Evolutionary conservation across 106 monocot genomes (phyloP).

Genomic region (Cymbidium sinense): DNA sequence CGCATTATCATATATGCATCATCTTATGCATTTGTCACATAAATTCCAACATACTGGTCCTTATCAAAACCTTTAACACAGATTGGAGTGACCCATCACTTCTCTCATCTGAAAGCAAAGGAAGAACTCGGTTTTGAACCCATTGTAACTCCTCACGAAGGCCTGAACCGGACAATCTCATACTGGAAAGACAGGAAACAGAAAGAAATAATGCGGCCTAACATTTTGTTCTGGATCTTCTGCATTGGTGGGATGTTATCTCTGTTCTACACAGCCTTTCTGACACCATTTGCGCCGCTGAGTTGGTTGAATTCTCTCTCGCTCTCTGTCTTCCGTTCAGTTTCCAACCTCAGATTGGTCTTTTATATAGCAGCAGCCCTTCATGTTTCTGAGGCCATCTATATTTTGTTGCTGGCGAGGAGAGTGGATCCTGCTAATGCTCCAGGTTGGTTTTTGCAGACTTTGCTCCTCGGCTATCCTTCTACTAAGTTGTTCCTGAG

Average conservation of each 20-base stretch:
- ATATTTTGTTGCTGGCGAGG: conserved; percentile 65
- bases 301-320: conserved; percentile 15
- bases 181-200: conserved; percentile 78
- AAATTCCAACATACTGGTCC: too few species aligned
- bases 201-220: conserved; percentile 65
- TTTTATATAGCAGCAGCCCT: conserved; percentile 27
- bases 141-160: conserved; percentile 62
- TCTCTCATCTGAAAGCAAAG: conserved; percentile 78
- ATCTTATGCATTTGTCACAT: too few species aligned
- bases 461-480: conserved; percentile 47
- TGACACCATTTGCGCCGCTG: conserved; percentile 61
- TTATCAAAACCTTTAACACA: conserved; percentile 19
- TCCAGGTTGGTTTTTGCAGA: conserved; percentile 92
- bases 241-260: conserved; percentile 40
- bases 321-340: conserved; percentile 53
- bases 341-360: conserved; percentile 32
- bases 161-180: conserved; percentile 67
- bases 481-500: conserved; percentile 66
- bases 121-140: conserved; percentile 86
- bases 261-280: conserved; percentile 52
- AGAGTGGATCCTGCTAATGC: conserved; percentile 69
- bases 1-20: too few species aligned
- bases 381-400: conserved; percentile 68
- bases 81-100: conserved; percentile 95
- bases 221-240: conserved; percentile 47